Base-by-base conservation (phyloP, 495 filamentous ascomycete genomes). In the Bryoglossum gracile region DNA sequence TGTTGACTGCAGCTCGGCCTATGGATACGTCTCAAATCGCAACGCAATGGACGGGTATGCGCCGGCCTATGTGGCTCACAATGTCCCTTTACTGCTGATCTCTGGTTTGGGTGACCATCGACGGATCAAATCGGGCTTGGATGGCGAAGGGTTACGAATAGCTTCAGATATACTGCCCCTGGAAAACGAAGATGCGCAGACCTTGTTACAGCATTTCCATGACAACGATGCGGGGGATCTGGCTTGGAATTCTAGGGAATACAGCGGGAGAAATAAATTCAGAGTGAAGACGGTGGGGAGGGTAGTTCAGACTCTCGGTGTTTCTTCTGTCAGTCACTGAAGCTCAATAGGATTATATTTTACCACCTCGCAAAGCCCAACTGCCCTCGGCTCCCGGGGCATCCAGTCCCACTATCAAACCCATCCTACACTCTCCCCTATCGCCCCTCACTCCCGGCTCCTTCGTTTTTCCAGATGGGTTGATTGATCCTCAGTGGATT, bases 361-460 rank as follows among this genome's bases (percentile, higher is more conserved):
- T 78, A 4, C 75, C 74, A 17, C 54, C 71, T 65, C 78, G 55
- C 56, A 69, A 57, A 68, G 78, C 69, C 57, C 74, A 54, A 55
- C 63, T 62, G 48, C 70, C 65, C 8, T 68, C 75, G 4, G 68
- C 73, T 24, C 65, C 68, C 52, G 69, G 71, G 14, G 52, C 63
- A 16, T 65, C 73, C 9, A 62, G 65, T 17, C 62, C 70, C 47
- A 63, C 65, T 37, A 51, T 65, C 18, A 63, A 67, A 4, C 67
- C 70, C 32, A 62, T 78, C 10, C 73, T 95, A 13, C 90, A 96
- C 62, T 95, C 90, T 2, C 84, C 89, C 2, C 78, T 94, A 43
- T 96, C 90, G 4, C 90, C 90, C 5, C 70, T 95, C 43, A 87
- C 84, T 16, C 87, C 88, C 2, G 72, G 75, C 21, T 92, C 89